Conservation (phyloP, 176 grass and related monocot genomes). For the Pontederia crassipes region DNA sequence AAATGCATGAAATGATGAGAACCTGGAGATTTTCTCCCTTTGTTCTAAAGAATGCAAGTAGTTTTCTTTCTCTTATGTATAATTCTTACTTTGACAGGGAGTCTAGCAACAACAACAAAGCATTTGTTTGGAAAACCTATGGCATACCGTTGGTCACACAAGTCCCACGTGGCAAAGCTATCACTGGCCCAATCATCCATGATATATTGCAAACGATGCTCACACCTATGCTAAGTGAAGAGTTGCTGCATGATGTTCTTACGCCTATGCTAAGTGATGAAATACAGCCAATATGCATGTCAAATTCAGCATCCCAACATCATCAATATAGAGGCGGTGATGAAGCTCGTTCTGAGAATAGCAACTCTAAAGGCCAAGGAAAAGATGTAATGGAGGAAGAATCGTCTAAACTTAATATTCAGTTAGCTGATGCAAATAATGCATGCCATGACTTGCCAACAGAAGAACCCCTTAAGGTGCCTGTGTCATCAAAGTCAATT, state of each 20-base stretch:
- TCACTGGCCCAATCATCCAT: slow-evolving; percentile 58
- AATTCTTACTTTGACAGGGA: slow-evolving; percentile 36
- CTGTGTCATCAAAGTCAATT: slow-evolving; percentile 38
- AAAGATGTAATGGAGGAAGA: neutral
- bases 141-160: slow-evolving; percentile 79
- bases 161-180: slow-evolving; percentile 52
- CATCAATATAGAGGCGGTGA: slow-evolving; percentile 24
- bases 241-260: slow-evolving; percentile 44
- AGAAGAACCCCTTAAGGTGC: slow-evolving; percentile 40
- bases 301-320: slow-evolving; percentile 38
- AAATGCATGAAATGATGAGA: too few relatives aligned
- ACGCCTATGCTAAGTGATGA: slow-evolving; percentile 51
- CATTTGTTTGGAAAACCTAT: slow-evolving; percentile 52
- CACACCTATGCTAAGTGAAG: slow-evolving; percentile 52
- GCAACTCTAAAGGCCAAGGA: slow-evolving; percentile 1
- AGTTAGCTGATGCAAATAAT: slow-evolving; percentile 67
- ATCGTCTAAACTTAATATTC: slow-evolving; percentile 26
- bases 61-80: neutral
- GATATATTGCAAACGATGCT: slow-evolving; percentile 63
- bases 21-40: too few relatives aligned
- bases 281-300: slow-evolving; percentile 21
- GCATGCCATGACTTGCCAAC: slow-evolving; percentile 43
- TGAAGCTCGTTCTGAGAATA: slow-evolving; percentile 10
- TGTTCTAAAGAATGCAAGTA: neutral
- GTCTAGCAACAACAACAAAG: slow-evolving; percentile 40